Evolutionary conservation across 352 stramenopile species (phyloP), one percentile per base, ranked within the genome.

Genomic region (Paralagenidium karlingii): DNA sequence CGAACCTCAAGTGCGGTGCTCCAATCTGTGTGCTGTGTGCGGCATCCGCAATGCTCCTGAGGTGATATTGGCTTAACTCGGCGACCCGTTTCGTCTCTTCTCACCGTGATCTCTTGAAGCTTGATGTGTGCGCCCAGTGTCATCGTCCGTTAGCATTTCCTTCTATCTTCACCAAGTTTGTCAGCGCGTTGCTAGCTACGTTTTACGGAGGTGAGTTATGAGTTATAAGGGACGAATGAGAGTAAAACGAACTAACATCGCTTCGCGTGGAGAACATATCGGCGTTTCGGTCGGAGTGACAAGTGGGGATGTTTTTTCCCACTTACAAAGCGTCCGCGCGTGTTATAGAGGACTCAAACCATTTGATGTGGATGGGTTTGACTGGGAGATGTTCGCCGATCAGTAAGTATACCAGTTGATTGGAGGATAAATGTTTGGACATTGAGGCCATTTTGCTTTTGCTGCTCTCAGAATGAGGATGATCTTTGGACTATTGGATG

Each of bases 81-180:
- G 68, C 4, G 52, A 69, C 15, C 36, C 55, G 12, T 3, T 36
- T 7, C 8, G 19, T 36, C 22, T 20, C 22, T 8, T 9, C 12
- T 38, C n/a, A 0, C 3, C 36, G 15, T 46, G 40, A 15, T 25
- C 16, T 34, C 13, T 34, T 33, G 31, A 34, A 45, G 21, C 3
- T 45, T 8, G n/a, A 18, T 20, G 45, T 15, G 39, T 91, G 77
- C 32, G 47, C 51, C 8, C 52, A 60, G 12, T 91, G 77, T 26
- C 58, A 65, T 33, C 68, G 73, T 33, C 59, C 55, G 6, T 58
- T 87, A 8, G 45, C 57, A n/a, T 87, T 91, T 36, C 74, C 74
- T 12, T 67, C 69, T 3, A 53, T 71, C 13, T 91, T 80, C 34
- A 83, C 75, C 22, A 86, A 87, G 49, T 91, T 80, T 52, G 58